These are phyloP conservation scores for Penicillium polonicum DNA, from an alignment of 2,329 filamentous ascomycete genomes.

Conservation along the genomic window DNA sequence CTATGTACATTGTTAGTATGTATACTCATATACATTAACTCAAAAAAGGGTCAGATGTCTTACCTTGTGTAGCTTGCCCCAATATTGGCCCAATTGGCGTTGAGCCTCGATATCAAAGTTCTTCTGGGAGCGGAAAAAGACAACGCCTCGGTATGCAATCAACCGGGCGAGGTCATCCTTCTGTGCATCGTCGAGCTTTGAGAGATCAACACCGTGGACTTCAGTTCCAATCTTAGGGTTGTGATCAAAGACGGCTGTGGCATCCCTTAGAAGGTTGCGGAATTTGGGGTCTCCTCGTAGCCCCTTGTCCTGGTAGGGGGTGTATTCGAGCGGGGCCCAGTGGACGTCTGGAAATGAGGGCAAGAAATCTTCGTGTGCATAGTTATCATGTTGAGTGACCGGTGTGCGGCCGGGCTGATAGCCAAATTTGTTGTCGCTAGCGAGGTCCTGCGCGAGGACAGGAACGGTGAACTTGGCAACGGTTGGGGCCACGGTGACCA, in stretches of 20 bases:
- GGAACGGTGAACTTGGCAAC: conserved; percentile 12
- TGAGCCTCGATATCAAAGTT: conserved; percentile 56
- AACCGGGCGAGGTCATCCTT: conserved; percentile 56
- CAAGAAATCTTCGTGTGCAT: conserved; percentile 54
- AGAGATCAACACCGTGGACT: conserved; percentile 52
- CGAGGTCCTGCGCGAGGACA: conserved; percentile 21
- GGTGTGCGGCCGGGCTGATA: conserved; percentile 52
- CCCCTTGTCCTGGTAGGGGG: conserved; percentile 55
- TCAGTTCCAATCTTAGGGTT: conserved; percentile 58
- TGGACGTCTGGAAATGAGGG: conserved; percentile 54
- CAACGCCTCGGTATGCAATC: conserved; percentile 56
- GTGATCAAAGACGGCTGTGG: conserved; percentile 57
- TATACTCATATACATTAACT: not conserved
- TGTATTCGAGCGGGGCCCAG: conserved; percentile 51
- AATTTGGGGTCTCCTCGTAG: conserved; percentile 55
- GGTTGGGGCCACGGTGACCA: conserved; percentile 10
- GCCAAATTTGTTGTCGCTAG: conserved; percentile 33
- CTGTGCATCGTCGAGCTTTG: conserved; percentile 51
- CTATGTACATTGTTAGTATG: conserved; percentile 18
- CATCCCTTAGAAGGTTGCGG: conserved; percentile 52
- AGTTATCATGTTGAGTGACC: conserved; percentile 48
- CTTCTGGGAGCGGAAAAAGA: conserved; percentile 58
- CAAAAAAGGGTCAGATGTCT: not conserved
- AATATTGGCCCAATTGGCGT: conserved; percentile 52
- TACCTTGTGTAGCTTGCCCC: conserved; percentile 53